phyloP scores from a whole-genome alignment of 1,284 basidiomycete species.

The Ustilago nuda region DNA sequence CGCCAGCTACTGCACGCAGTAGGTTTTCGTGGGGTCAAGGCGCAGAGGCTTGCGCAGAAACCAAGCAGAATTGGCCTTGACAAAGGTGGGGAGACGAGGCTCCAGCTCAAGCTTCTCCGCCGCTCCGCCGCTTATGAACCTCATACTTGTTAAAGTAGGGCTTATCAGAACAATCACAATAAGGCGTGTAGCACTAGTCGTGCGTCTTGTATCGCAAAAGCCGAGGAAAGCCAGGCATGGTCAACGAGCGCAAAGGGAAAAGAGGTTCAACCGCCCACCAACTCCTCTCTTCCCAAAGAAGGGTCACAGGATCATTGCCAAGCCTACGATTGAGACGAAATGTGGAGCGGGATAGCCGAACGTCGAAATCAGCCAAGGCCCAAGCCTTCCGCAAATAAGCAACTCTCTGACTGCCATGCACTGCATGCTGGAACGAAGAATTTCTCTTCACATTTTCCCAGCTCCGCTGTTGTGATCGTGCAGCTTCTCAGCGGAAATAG shows the following conservation, averaged over 20 bases:
- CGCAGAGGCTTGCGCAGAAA: background rate
- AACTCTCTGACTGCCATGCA: background rate
- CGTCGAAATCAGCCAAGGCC: conserved; percentile 1
- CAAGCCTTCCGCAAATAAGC: background rate
- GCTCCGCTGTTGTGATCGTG: conserved; percentile 4
- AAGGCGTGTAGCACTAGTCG: background rate
- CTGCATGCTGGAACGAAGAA: conserved; percentile 21
- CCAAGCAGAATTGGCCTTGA: background rate
- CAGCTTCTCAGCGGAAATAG: background rate
- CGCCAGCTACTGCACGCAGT: background rate
- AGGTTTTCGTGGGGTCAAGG: background rate
- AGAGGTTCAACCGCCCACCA: background rate
- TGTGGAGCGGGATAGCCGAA: conserved; percentile 8
- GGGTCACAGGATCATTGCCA: background rate
- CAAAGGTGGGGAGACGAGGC: background rate
- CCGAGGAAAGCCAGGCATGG: conserved; percentile 5
- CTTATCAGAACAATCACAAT: background rate
- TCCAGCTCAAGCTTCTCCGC: background rate
- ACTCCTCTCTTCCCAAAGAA: background rate
- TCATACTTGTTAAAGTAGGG: background rate
- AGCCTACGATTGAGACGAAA: background rate
- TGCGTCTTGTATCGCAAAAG: background rate
- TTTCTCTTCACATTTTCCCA: conserved; percentile 7
- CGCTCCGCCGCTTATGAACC: background rate
- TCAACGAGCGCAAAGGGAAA: background rate